These are phyloP conservation scores for Pseudocercospora macadamiae DNA, from an alignment of 2,329 filamentous ascomycete species.

Conservation along the genomic window DNA sequence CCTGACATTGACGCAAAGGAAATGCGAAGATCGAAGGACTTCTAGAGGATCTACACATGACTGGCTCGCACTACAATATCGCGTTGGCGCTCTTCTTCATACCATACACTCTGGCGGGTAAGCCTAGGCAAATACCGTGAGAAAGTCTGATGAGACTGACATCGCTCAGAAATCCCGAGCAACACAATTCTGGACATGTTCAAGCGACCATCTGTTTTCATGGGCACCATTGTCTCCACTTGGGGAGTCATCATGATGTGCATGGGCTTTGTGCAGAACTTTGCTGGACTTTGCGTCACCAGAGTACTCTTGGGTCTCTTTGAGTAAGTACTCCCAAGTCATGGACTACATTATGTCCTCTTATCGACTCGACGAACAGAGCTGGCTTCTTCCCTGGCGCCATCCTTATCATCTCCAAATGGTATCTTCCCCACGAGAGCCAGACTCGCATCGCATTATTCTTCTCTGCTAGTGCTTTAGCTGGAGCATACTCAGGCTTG, in stretches of 20 bases:
- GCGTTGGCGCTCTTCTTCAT: slow-evolving; percentile 84
- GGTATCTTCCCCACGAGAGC: slow-evolving; percentile 27
- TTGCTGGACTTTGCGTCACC: slow-evolving; percentile 25
- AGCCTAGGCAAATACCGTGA: too few relatives aligned
- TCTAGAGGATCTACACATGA: slow-evolving; percentile 63
- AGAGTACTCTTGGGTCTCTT: slow-evolving; percentile 26
- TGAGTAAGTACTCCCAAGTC: neutral
- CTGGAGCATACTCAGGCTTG: slow-evolving; percentile 30
- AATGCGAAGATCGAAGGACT: slow-evolving; percentile 62
- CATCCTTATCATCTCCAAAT: slow-evolving; percentile 22
- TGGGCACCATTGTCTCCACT: slow-evolving; percentile 73
- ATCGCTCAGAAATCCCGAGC: slow-evolving; percentile 74
- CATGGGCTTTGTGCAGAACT: slow-evolving; percentile 33
- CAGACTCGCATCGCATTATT: slow-evolving; percentile 31
- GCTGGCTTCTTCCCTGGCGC: slow-evolving; percentile 12
- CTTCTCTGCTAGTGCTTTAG: slow-evolving; percentile 26
- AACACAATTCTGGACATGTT: slow-evolving; percentile 74
- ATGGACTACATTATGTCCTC: neutral
- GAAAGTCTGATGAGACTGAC: too few relatives aligned
- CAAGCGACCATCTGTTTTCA: slow-evolving; percentile 72
- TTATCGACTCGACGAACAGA: neutral
- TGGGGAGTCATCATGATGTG: slow-evolving; percentile 64
- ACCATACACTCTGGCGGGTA: slow-evolving; percentile 63
- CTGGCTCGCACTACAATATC: slow-evolving; percentile 66
- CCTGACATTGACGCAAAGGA: too few relatives aligned